Evolutionary conservation across 2,329 filamentous ascomycete species (phyloP).

Genomic region (Aspergillus vadensis): DNA sequence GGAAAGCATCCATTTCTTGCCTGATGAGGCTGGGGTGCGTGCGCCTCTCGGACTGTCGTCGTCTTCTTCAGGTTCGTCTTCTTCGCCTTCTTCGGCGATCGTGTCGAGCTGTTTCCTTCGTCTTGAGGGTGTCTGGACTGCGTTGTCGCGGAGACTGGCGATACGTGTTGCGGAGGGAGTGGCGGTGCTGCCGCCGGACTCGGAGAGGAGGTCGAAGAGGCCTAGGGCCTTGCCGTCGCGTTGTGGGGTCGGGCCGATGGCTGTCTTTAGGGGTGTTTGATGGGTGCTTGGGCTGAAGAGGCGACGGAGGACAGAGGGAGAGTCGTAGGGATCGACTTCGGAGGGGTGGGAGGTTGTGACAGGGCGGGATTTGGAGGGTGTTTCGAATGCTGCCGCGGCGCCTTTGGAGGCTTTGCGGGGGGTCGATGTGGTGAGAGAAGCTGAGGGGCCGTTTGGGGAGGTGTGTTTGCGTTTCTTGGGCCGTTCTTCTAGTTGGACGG

Average conservation of each 20-base stretch:
- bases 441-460: slow-evolving; percentile 31
- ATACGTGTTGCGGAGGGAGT: slow-evolving; percentile 36
- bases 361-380: slow-evolving; percentile 33
- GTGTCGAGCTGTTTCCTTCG: slow-evolving; percentile 29
- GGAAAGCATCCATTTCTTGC: slow-evolving; percentile 48
- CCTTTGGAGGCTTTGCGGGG: slow-evolving; percentile 40
- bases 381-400: slow-evolving; percentile 26
- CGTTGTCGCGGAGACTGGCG: slow-evolving; percentile 29
- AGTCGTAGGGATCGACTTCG: slow-evolving; percentile 49
- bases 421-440: slow-evolving; percentile 26
- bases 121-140: slow-evolving; percentile 42
- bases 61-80: slow-evolving; percentile 28
- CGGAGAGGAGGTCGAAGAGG: slow-evolving; percentile 51
- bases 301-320: slow-evolving; percentile 41
- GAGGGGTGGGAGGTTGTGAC: slow-evolving; percentile 36
- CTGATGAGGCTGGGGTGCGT: slow-evolving; percentile 47
- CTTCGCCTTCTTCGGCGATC: slow-evolving; percentile 33
- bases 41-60: slow-evolving; percentile 27
- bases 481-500: slow-evolving; percentile 22
- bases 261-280: slow-evolving; percentile 39
- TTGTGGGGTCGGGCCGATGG: slow-evolving; percentile 52
- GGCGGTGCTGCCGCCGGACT: slow-evolving; percentile 40
- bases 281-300: slow-evolving; percentile 42
- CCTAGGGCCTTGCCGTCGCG: slow-evolving; percentile 52
- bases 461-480: slow-evolving; percentile 38